phyloP scores from a whole-genome alignment of 2,329 filamentous ascomycete species.

The Acrocalymma vagum region DNA sequence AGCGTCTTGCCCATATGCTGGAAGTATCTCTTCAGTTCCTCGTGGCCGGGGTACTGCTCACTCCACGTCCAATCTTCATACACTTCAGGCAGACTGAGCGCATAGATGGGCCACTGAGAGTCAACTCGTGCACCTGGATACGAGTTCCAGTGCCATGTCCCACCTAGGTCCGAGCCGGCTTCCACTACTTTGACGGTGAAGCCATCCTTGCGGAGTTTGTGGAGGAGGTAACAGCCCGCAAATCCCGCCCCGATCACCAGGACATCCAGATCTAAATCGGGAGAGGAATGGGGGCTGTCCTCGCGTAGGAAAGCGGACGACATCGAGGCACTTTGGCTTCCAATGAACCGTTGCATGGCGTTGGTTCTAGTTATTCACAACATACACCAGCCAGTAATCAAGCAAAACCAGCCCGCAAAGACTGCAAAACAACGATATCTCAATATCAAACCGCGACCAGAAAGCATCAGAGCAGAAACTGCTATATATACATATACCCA shows the following conservation, averaged over 20 bases:
- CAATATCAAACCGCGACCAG: no score
- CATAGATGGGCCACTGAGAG: slow-evolving; percentile 51
- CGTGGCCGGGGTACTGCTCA: slow-evolving; percentile 57
- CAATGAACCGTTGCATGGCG: no score
- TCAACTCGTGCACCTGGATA: slow-evolving; percentile 51
- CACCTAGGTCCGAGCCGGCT: slow-evolving; percentile 43
- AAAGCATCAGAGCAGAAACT: no score
- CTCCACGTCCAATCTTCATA: slow-evolving; percentile 61
- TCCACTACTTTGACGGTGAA: slow-evolving; percentile 35
- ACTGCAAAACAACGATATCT: no score
- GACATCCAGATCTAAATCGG: slow-evolving; percentile 42
- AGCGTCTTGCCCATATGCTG: slow-evolving; percentile 62
- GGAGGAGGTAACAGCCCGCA: slow-evolving; percentile 42
- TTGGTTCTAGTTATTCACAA: no score
- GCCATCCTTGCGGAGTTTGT: slow-evolving; percentile 41
- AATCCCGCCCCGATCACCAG: slow-evolving; percentile 42
- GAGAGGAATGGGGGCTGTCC: no score
- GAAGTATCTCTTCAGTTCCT: slow-evolving; percentile 64
- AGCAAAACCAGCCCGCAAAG: no score
- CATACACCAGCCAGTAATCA: no score
- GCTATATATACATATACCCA: no score
- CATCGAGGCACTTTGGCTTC: no score
- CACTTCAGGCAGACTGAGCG: slow-evolving; percentile 50
- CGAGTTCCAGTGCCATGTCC: slow-evolving; percentile 42
- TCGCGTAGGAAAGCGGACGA: no score